phyloP scores from a whole-genome alignment of 2,329 filamentous ascomycete species.

The Aureobasidium vineae region DNA sequence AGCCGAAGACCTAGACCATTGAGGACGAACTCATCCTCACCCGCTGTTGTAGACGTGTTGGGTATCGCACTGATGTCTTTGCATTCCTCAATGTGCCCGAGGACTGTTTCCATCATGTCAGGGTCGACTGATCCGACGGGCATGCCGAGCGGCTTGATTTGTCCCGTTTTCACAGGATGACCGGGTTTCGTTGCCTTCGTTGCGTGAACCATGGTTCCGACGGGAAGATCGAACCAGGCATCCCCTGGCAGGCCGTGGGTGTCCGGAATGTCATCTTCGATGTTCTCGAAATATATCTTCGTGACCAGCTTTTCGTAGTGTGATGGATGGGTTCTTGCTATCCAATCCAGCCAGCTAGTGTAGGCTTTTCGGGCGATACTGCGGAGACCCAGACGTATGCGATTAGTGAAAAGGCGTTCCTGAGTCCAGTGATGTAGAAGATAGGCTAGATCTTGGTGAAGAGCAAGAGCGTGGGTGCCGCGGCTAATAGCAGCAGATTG shows the following conservation, averaged over 20 bases:
- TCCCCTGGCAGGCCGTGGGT: constrained; percentile 25
- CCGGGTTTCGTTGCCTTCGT: constrained; percentile 15
- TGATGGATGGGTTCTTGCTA: neutral
- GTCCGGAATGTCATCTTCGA: constrained; percentile 1
- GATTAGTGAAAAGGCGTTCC: constrained; percentile 21
- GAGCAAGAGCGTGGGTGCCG: constrained; percentile 9
- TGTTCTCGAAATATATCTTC: neutral
- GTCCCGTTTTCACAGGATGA: neutral
- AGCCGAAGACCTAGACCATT: constrained; percentile 28
- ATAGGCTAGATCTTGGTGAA: constrained; percentile 17
- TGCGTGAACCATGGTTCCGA: constrained; percentile 17
- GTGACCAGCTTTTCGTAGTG: constrained; percentile 2
- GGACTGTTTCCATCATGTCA: constrained; percentile 25
- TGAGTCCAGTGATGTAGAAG: constrained; percentile 23
- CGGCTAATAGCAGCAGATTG: constrained; percentile 1
- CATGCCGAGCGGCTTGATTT: constrained; percentile 21
- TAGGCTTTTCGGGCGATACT: constrained; percentile 23
- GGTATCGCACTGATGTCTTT: constrained; percentile 22
- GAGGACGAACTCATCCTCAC: constrained; percentile 9
- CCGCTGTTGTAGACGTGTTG: constrained; percentile 12
- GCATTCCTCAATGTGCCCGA: constrained; percentile 23
- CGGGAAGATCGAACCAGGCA: constrained; percentile 27
- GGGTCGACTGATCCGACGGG: constrained; percentile 20
- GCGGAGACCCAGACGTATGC: constrained; percentile 23
- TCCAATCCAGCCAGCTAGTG: constrained; percentile 19